These are phyloP conservation scores for Cystobasidium sp. DNA, from an alignment of 1,284 basidiomycete species.

Conservation along the genomic window DNA sequence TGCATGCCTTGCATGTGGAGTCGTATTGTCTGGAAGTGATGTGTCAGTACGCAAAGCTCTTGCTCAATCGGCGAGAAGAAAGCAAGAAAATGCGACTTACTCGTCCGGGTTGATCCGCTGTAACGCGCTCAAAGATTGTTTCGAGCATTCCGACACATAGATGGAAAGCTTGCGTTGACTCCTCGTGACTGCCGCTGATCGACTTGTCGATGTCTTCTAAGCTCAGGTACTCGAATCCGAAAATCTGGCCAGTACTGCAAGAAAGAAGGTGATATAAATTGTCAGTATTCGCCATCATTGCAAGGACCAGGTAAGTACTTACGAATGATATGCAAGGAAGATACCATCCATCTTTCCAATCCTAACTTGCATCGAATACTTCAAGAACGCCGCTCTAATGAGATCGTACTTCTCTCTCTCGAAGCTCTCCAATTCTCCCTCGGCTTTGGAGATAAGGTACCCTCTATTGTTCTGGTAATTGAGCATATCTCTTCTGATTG, in stretches of 20 bases:
- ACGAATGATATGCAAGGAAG: slow-evolving; percentile 82
- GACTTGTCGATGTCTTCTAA: slow-evolving; percentile 84
- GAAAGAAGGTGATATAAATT: not conserved
- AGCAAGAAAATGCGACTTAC: not conserved
- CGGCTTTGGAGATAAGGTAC: slow-evolving; percentile 69
- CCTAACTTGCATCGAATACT: slow-evolving; percentile 94
- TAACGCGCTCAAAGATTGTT: slow-evolving; percentile 29
- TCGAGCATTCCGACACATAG: slow-evolving; percentile 78
- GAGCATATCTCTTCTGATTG: slow-evolving; percentile 81
- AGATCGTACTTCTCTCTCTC: slow-evolving; percentile 92
- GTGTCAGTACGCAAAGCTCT: not conserved
- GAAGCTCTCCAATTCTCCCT: slow-evolving; percentile 68
- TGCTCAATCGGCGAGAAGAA: not conserved
- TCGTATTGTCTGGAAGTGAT: slow-evolving; percentile 7
- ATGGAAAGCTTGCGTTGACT: slow-evolving; percentile 76
- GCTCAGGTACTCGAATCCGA: slow-evolving; percentile 93
- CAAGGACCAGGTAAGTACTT: not conserved
- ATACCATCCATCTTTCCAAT: slow-evolving; percentile 98
- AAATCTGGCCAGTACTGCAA: slow-evolving; percentile 76
- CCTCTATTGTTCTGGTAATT: slow-evolving; percentile 74
- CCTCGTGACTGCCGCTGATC: slow-evolving; percentile 69
- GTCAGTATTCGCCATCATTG: not conserved
- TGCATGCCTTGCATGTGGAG: slow-evolving; percentile 16
- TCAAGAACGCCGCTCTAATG: slow-evolving; percentile 88
- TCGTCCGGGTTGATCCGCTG: slow-evolving; percentile 21